A percentile compares a stretch with the other conserved stretches of the same genome.
phyloP scores from a whole-genome alignment of 495 filamentous ascomycete genomes.

The Penicillium herquei region DNA sequence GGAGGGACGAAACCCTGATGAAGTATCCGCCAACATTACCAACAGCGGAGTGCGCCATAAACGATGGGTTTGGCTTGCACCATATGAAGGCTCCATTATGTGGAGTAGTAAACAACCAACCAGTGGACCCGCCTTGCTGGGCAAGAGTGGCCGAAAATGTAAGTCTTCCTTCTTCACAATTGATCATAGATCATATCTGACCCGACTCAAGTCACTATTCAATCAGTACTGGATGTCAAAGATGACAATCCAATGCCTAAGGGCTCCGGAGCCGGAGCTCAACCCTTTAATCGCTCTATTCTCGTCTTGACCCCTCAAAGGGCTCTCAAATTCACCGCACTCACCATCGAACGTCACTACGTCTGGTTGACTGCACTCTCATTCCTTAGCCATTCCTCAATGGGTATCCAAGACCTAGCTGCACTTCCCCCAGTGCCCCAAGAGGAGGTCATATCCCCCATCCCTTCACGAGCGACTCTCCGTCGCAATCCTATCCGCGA shows the following conservation, averaged over 20 bases:
- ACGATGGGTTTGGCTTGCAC: conserved; percentile 97
- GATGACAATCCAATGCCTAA: conserved; percentile 90
- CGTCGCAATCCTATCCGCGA: conserved; percentile 75
- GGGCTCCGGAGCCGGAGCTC: conserved; percentile 40
- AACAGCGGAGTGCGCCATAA: conserved; percentile 74
- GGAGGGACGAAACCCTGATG: conserved; percentile 49
- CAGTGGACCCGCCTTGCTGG: conserved; percentile 80
- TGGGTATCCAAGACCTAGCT: conserved; percentile 66
- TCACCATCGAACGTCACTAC: conserved; percentile 81
- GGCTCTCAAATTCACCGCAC: conserved; percentile 92
- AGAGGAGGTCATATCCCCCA: conserved; percentile 41
- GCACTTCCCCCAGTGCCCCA: conserved; percentile 53
- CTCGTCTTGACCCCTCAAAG: conserved; percentile 90
- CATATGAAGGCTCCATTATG: conserved; percentile 92
- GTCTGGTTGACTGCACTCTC: conserved; percentile 93
- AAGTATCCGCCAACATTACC: conserved; percentile 54
- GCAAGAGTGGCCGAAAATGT: conserved; percentile 95
- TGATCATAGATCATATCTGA: conserved; percentile 3
- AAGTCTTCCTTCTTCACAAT: conserved; percentile 35
- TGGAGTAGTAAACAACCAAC: conserved; percentile 98
- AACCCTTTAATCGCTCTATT: conserved; percentile 88
- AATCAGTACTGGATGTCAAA: conserved; percentile 95
- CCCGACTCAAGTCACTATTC: conserved; percentile 69
- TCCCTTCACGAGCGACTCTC: conserved; percentile 38
- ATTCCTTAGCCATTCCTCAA: conserved; percentile 84